Evolutionary conservation across 176 grass and related monocot genomes (phyloP).

Genomic region (Carex cristatella): DNA sequence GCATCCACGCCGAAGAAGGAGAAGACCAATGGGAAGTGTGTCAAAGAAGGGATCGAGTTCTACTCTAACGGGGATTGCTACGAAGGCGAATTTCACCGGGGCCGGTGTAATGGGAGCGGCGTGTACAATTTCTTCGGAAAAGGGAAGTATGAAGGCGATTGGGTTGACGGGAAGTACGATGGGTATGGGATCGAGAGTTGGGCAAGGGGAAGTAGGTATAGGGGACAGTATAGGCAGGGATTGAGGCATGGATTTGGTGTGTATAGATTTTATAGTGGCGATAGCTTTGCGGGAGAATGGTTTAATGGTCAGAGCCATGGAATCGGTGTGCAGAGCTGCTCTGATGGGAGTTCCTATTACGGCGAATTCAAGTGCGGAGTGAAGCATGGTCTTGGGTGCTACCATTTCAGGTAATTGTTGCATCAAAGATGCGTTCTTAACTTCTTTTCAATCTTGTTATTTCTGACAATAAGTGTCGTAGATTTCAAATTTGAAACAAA

Average conservation of each 20-base stretch:
- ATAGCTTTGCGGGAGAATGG: conserved; percentile 74
- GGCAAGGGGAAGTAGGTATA: conserved; percentile 70
- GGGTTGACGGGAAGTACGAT: conserved; percentile 67
- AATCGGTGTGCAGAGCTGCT: conserved; percentile 57
- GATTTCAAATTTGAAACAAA: not conserved
- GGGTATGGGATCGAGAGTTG: conserved; percentile 77
- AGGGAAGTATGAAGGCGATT: conserved; percentile 76
- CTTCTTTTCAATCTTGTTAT: not conserved
- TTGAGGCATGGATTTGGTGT: conserved; percentile 59
- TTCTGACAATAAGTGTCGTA: not conserved
- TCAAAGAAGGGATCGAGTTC: conserved; percentile 53
- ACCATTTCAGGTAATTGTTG: conserved; percentile 59
- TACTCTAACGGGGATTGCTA: conserved; percentile 74
- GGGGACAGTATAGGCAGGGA: conserved; percentile 60
- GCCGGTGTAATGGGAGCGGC: conserved; percentile 52
- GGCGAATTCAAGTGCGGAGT: conserved; percentile 80
- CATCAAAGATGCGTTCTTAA: not conserved
- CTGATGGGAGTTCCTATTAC: conserved; percentile 54
- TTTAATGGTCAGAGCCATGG: conserved; percentile 69
- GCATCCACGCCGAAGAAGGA: not conserved
- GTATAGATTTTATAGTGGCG: conserved; percentile 64
- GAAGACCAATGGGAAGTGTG: conserved; percentile 1
- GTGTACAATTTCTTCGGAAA: conserved; percentile 66
- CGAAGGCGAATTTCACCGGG: conserved; percentile 66
- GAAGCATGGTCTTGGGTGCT: conserved; percentile 69